phyloP scores from a whole-genome alignment of 176 grass and related monocot genomes.

The Oropetium thomaeum region DNA sequence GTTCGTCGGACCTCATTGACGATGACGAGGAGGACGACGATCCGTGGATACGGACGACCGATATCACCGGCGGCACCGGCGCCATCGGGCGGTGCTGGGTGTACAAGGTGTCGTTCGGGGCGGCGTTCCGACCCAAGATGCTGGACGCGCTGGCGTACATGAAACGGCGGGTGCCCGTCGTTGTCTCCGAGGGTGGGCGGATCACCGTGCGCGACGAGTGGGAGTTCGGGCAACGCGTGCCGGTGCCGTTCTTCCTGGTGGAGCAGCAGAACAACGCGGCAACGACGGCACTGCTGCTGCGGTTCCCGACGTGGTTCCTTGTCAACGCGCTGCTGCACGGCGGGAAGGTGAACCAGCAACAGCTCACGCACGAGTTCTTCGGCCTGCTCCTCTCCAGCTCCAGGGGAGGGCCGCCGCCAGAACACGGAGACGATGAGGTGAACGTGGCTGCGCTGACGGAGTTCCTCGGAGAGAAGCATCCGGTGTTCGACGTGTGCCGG shows the following conservation, averaged over 20 bases:
- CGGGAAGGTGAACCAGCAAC: conserved; percentile 66
- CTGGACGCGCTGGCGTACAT: conserved; percentile 45
- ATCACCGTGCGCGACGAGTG: conserved; percentile 43
- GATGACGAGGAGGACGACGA: conserved; percentile 42
- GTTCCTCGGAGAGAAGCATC: conserved; percentile 50
- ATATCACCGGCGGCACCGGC: conserved; percentile 49
- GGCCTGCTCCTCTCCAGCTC: too few relatives aligned
- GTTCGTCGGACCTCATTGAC: conserved; percentile 54
- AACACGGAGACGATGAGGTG: conserved; percentile 26
- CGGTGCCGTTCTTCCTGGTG: conserved; percentile 56
- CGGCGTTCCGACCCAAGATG: conserved; percentile 52
- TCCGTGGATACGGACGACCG: conserved; percentile 73
- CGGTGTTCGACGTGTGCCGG: conserved; percentile 32
- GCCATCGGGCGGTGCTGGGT: conserved; percentile 56
- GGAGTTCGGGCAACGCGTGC: conserved; percentile 32
- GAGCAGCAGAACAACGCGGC: conserved; percentile 38
- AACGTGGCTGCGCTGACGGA: conserved; percentile 42
- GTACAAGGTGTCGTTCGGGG: conserved; percentile 54
- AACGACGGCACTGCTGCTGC: too few relatives aligned
- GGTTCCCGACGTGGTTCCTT: conserved; percentile 62
- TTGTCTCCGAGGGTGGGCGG: neutral
- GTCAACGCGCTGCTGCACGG: conserved; percentile 76
- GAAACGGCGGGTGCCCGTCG: conserved; percentile 36
- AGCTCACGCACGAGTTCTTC: conserved; percentile 72
- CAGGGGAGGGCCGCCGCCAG: too few relatives aligned